Conservation (phyloP, 2,329 filamentous ascomycete genomes). For the Fusarium incarnatum region DNA sequence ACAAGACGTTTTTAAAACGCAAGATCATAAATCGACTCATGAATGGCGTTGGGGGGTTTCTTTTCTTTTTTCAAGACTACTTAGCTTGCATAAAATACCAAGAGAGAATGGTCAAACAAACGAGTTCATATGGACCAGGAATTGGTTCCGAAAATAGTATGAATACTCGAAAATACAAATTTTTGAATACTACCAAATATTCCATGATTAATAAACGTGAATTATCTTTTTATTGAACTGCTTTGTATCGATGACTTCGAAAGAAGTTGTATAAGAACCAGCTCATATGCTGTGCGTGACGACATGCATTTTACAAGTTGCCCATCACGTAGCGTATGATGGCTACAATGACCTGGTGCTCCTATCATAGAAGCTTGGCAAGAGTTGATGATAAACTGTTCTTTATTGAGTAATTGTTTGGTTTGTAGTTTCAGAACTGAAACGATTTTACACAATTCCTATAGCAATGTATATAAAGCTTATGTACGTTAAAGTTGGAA, state of each 20-base stretch:
- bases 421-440: background rate
- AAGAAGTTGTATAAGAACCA: background rate
- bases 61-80: constrained; percentile 37
- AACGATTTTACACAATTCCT: background rate
- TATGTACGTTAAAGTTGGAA: background rate
- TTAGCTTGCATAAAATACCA: constrained; percentile 35
- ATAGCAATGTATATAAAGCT: background rate
- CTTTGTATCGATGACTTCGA: background rate
- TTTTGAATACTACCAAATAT: constrained; percentile 18
- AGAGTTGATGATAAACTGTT: background rate
- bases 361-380: background rate
- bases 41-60: constrained; percentile 45
- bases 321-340: background rate
- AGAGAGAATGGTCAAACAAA: constrained; percentile 26
- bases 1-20: constrained; percentile 33
- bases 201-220: background rate
- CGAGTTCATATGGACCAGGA: constrained; percentile 6
- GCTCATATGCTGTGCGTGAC: background rate
- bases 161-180: constrained; percentile 28
- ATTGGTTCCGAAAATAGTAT: constrained; percentile 2
- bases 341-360: background rate
- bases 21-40: constrained; percentile 43
- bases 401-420: background rate
- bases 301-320: background rate
- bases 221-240: background rate